Base-by-base conservation (phyloP, 2,329 filamentous ascomycete genomes). In the Colletotrichum sp. region DNA sequence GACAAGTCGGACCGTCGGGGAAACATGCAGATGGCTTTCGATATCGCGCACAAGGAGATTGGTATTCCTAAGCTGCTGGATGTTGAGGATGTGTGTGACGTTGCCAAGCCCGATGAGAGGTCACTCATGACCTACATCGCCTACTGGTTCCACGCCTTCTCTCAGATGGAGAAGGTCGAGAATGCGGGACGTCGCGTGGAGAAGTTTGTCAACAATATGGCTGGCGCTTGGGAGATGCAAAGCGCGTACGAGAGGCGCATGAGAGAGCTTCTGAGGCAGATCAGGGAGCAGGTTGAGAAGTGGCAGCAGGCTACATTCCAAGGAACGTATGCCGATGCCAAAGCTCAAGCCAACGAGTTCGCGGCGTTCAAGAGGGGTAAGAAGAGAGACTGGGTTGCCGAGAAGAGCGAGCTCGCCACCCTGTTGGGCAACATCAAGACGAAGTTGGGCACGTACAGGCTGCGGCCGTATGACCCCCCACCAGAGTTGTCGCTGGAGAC, bases 81-180 rank as follows among this genome's bases (percentile, higher is more conserved):
- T 84, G 97, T 98, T 16, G 97, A 99, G 85, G 97, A 99, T 87
- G 97, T 99, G 24, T 98, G 95, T 84, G 97, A 99, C 83, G 96
- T 99, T 32, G 91, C 96, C 28, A 97, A 97, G 86, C 97, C 97
- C 28, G 97, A 99, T 83, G 97, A 99, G 85, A 93, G 95, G 80
- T 97, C 95, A 83, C 90, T 99, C 83, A 99, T 99, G 97, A 99
- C 97, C 1, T 99, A 99, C 85, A 99, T 99, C 80, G 97, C 97
- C 78, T 99, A 99, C 88, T 99, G 97, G 97, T 99, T 99, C 90
- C 97, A 99, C 83, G 97, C 97, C 80, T 99, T 99, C 84, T 98
- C 96, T 34, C 96, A 98, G 82, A 97, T 99, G 93, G 97, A 99
- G 86, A 94, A 96, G 83, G 97, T 99, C 10, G 97, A 99, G 85